Evolutionary conservation across 2,329 filamentous ascomycete species (phyloP), one percentile per base, ranked within the genome.

Genomic region (Leptodontidium sp.): DNA sequence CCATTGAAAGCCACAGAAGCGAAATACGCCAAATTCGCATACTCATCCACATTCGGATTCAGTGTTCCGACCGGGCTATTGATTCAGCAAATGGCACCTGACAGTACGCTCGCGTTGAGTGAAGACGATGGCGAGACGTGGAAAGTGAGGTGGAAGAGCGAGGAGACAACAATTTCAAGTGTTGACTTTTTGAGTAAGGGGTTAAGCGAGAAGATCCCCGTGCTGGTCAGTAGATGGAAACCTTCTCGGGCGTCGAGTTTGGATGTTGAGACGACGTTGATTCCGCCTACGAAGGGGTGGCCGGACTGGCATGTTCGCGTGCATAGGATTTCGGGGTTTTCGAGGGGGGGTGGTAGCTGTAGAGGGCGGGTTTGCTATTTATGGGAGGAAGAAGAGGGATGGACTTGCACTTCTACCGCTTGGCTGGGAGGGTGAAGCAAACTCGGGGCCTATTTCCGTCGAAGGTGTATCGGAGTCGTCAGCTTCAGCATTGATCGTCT

Each of bases 11-110:
- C 79, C 0, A 78, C 72, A 0, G 77, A 83, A 68, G 81, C 83
- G 1, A 84, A 84, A 64, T 84, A 84, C 68, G 78, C 78, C 68
- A 84, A 84, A 68, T 83, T 84, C 52, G 82, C 82, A 2, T 84
- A 85, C 71, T 85, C 84, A 0, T 85, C 84, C 0, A 74, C 81
- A 0, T 85, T 85, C 52, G 80, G 77, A 0, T 85, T 85, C 64
- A 81, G 78, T 8, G 82, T 84, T 0, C 82, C 82, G 0, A 79
- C 78, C 0, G 82, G 82, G 1, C 43, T 73, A 1, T 70, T 77
- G 14, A 69, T 81, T 6, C 29, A 77, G 29, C 82, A 78, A 49
- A 65, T 74, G 2, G 75, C 75, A 8, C 75, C 73, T 0, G 77
- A 78, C 49, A 77, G 70, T 17, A 75, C 74, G 0, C 55, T 78